These are phyloP conservation scores for Fusarium lyarnte DNA, from an alignment of 2,329 filamentous ascomycete genomes.

Conservation along the genomic window DNA sequence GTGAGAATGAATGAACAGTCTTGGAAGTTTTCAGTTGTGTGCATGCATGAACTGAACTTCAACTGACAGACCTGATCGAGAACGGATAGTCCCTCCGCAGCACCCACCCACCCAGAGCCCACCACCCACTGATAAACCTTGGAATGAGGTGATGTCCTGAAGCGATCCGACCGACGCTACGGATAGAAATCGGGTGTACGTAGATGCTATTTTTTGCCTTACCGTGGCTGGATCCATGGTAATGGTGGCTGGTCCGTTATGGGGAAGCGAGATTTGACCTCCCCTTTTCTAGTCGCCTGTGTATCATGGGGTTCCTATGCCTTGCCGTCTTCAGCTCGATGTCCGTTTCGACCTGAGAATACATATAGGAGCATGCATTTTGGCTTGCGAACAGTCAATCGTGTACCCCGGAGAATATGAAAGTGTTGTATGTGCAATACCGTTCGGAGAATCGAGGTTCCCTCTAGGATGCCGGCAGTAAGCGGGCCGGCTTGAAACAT, in stretches of 20 bases:
- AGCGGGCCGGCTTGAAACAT: slow-evolving; percentile 27
- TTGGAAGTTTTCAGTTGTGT: neutral
- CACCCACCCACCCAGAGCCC: neutral
- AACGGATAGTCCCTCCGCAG: neutral
- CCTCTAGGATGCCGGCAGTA: neutral
- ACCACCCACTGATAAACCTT: neutral
- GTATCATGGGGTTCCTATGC: neutral
- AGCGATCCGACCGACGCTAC: slow-evolving; percentile 18
- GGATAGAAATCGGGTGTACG: neutral
- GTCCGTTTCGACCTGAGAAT: slow-evolving; percentile 1
- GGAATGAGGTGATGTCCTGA: slow-evolving; percentile 14
- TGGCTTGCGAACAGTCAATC: neutral
- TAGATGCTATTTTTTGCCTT: slow-evolving; percentile 22
- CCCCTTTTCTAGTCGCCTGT: slow-evolving; percentile 14
- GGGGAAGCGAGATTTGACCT: slow-evolving; percentile 40
- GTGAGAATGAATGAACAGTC: slow-evolving; percentile 16
- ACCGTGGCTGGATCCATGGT: neutral
- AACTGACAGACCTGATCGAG: slow-evolving; percentile 3
- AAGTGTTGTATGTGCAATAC: neutral
- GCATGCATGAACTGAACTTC: slow-evolving; percentile 18
- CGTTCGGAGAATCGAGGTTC: slow-evolving; percentile 6
- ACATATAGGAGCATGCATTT: neutral
- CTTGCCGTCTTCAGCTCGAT: neutral
- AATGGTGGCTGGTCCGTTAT: slow-evolving; percentile 24
- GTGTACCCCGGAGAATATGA: slow-evolving; percentile 15